Conservation (phyloP, 192 early-diverging fungal species). For the Coemansia sp. region DNA sequence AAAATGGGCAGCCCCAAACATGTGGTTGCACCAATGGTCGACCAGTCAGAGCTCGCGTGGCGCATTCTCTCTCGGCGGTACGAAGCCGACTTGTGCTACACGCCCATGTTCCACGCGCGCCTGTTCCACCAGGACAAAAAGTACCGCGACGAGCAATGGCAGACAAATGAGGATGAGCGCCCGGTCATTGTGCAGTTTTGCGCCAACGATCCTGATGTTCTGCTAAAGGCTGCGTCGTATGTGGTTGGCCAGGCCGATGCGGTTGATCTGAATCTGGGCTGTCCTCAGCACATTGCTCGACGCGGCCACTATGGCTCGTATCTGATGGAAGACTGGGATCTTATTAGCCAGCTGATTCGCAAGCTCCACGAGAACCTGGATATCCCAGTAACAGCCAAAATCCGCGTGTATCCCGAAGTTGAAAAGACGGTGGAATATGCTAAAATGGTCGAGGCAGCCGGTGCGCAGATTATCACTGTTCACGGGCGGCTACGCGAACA, state of each 20-base stretch:
- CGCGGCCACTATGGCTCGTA: slow-evolving; percentile 91
- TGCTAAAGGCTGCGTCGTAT: slow-evolving; percentile 78
- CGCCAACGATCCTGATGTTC: slow-evolving; percentile 86
- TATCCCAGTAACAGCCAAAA: slow-evolving; percentile 96
- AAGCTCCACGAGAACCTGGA: slow-evolving; percentile 76
- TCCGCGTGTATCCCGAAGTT: slow-evolving; percentile 84
- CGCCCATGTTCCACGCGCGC: slow-evolving; percentile 96
- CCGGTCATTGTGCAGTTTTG: slow-evolving; percentile 95
- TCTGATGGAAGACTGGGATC: slow-evolving; percentile 92
- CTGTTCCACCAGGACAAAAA: slow-evolving; percentile 72
- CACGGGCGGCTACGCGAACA: slow-evolving; percentile 95
- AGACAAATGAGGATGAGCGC: slow-evolving; percentile 65
- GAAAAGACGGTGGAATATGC: slow-evolving; percentile 92
- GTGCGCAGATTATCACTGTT: slow-evolving; percentile 88
- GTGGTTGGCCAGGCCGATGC: slow-evolving; percentile 86
- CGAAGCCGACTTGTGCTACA: slow-evolving; percentile 86
- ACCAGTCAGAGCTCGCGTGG: slow-evolving; percentile 96
- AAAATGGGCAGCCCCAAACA: slow-evolving; percentile 70
- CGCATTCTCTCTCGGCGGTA: slow-evolving; percentile 85
- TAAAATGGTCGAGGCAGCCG: slow-evolving; percentile 91
- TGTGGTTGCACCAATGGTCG: slow-evolving; percentile 96
- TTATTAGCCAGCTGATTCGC: slow-evolving; percentile 60
- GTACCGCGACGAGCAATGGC: slow-evolving; percentile 77
- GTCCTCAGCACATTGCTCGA: slow-evolving; percentile 93
- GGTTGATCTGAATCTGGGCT: slow-evolving; percentile 94